Evolutionary conservation across 2,329 filamentous ascomycete species (phyloP).

Genomic region (Aspergillus piperis): DNA sequence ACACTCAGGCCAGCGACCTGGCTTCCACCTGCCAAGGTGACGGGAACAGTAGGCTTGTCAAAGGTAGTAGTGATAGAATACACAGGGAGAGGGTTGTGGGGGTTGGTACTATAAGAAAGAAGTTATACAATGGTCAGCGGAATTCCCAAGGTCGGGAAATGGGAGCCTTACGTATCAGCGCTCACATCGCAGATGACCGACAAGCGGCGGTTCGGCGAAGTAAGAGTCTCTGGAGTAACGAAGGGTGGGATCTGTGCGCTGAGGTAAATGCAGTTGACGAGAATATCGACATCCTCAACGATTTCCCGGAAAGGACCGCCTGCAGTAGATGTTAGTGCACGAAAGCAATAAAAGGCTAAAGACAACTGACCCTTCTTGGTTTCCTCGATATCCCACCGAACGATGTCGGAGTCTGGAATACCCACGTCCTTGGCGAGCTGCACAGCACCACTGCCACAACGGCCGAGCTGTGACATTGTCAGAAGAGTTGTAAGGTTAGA

Average conservation of each 20-base stretch:
- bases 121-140: background rate
- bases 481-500: background rate
- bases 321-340: slow-evolving; percentile 27
- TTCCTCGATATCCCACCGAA: slow-evolving; percentile 77
- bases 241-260: slow-evolving; percentile 77
- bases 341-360: background rate
- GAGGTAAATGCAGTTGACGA: slow-evolving; percentile 90
- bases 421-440: slow-evolving; percentile 76
- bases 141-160: background rate
- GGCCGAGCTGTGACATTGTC: slow-evolving; percentile 41
- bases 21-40: slow-evolving; percentile 55
- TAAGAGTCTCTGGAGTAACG: slow-evolving; percentile 69
- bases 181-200: slow-evolving; percentile 77
- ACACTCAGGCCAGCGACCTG: slow-evolving; percentile 67
- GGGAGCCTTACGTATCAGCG: slow-evolving; percentile 39
- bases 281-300: slow-evolving; percentile 66
- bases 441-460: slow-evolving; percentile 82
- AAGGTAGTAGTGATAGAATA: slow-evolving; percentile 87
- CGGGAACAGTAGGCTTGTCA: slow-evolving; percentile 78
- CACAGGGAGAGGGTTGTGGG: slow-evolving; percentile 63
- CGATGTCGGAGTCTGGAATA: slow-evolving; percentile 67
- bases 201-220: slow-evolving; percentile 68
- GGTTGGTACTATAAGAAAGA: slow-evolving; percentile 43
- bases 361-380: slow-evolving; percentile 60
- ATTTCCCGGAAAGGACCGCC: slow-evolving; percentile 78